phyloP scores from a whole-genome alignment of 2,329 filamentous ascomycete genomes.

The Bipolaris oryzae region DNA sequence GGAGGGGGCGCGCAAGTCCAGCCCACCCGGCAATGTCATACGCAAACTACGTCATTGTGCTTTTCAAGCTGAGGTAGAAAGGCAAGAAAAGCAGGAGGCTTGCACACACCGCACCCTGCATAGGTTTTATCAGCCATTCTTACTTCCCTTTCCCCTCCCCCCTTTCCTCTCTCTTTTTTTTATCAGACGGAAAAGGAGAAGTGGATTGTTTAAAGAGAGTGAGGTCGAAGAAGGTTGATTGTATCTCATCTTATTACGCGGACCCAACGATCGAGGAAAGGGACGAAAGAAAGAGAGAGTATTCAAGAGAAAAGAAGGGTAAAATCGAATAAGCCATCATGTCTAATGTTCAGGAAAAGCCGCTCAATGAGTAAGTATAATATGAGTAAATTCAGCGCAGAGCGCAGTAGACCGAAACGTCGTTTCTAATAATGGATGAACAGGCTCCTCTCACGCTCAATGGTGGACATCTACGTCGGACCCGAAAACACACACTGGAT shows the following conservation, averaged over 20 bases:
- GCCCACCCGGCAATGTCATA: too few species aligned
- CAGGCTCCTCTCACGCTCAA: conserved; percentile 60
- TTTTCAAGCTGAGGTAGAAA: neutral
- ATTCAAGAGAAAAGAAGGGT: too few species aligned
- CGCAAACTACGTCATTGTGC: conserved; percentile 11
- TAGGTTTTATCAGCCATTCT: too few species aligned
- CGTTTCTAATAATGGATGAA: neutral
- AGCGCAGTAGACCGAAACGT: neutral
- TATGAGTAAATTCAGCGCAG: too few species aligned
- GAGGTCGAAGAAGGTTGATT: too few species aligned
- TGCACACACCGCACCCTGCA: too few species aligned
- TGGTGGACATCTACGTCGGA: conserved; percentile 64
- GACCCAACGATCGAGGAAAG: neutral
- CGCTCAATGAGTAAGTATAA: conserved; percentile 47
- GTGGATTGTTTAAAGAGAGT: too few species aligned
- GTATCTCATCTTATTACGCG: too few species aligned
- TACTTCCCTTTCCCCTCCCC: too few species aligned
- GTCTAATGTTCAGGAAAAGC: conserved; percentile 37
- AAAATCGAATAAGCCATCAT: conserved; percentile 17
- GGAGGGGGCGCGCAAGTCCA: neutral
- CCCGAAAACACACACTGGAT: conserved; percentile 61
- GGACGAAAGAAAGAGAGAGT: neutral
- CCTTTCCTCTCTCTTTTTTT: too few species aligned
- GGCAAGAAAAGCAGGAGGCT: too few species aligned
- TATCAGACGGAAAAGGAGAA: too few species aligned